Evolutionary conservation across 805 yeast genomes (phyloP).

Genomic region (Myxozyma monticola): DNA sequence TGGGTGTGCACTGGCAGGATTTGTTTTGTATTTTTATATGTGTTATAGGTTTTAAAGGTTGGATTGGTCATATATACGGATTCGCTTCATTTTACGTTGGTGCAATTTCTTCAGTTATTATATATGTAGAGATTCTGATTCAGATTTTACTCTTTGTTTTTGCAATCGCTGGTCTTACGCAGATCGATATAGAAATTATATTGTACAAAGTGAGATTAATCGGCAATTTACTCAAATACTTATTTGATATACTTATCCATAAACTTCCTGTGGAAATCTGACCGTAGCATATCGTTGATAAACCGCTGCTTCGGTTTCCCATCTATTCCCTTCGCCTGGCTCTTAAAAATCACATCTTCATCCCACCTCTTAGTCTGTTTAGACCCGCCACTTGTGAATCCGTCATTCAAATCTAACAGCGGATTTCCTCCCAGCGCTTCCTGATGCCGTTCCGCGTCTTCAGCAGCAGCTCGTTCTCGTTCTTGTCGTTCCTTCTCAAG

Average conservation of each 20-base stretch:
- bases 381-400: slow-evolving; percentile 7
- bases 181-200: no score
- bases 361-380: slow-evolving; percentile 34
- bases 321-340: slow-evolving; percentile 37
- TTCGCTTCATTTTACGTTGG: not conserved
- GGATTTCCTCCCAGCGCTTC: slow-evolving; percentile 40
- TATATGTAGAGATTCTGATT: not conserved
- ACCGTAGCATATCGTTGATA: slow-evolving; percentile 41
- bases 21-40: no score
- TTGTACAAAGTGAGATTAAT: not conserved
- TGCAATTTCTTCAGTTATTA: no score
- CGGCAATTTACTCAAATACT: not conserved
- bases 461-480: slow-evolving; percentile 27
- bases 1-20: no score
- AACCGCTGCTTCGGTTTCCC: slow-evolving; percentile 33
- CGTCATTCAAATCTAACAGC: slow-evolving; percentile 29
- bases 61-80: not conserved
- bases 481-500: slow-evolving; percentile 32
- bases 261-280: slow-evolving; percentile 42
- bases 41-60: not conserved
- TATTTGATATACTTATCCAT: slow-evolving; percentile 39
- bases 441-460: slow-evolving; percentile 31
- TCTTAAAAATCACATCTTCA: slow-evolving; percentile 40
- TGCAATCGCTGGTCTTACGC: no score
- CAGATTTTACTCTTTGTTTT: no score